Percentiles rank a stretch among this genome's conserved stretches.
These are phyloP conservation scores for Amylocarpus encephaloides DNA, from an alignment of 2,329 filamentous ascomycete genomes.

Conservation along the genomic window DNA sequence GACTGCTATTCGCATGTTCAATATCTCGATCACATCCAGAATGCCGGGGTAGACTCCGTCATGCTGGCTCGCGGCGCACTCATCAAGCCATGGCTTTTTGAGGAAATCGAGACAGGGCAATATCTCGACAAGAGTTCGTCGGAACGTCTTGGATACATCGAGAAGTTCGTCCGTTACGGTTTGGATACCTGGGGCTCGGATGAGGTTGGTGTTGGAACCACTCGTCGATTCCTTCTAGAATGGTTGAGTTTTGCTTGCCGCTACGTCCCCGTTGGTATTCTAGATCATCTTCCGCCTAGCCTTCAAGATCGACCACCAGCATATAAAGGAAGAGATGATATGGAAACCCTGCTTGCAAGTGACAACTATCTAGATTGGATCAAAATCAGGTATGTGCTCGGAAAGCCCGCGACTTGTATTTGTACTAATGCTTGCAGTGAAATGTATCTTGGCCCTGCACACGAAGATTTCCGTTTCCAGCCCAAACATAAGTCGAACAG, in stretches of 20 bases:
- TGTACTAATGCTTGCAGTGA: conserved; percentile 51
- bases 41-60: conserved; percentile 80
- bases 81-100: conserved; percentile 97
- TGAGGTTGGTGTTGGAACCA: conserved; percentile 86
- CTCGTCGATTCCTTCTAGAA: conserved; percentile 86
- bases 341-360: conserved; percentile 90
- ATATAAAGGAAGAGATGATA: conserved; percentile 76
- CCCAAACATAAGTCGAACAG: conserved; percentile 96
- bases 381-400: conserved; percentile 77
- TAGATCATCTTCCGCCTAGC: conserved; percentile 81
- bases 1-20: conserved; percentile 92
- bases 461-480: conserved; percentile 86
- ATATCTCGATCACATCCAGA: conserved; percentile 71
- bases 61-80: conserved; percentile 96
- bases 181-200: conserved; percentile 94
- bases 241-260: conserved; percentile 91
- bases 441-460: conserved; percentile 92
- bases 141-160: conserved; percentile 78
- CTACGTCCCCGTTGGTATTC: conserved; percentile 82
- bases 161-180: conserved; percentile 85
- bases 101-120: conserved; percentile 86
- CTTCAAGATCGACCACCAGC: conserved; percentile 85
- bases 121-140: conserved; percentile 91
- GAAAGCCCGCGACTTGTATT: neutral
- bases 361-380: conserved; percentile 96